Percentiles rank a stretch among this genome's conserved stretches.
phyloP scores from a whole-genome alignment of 352 stramenopile genomes.

The Globisporangium nagaii region DNA sequence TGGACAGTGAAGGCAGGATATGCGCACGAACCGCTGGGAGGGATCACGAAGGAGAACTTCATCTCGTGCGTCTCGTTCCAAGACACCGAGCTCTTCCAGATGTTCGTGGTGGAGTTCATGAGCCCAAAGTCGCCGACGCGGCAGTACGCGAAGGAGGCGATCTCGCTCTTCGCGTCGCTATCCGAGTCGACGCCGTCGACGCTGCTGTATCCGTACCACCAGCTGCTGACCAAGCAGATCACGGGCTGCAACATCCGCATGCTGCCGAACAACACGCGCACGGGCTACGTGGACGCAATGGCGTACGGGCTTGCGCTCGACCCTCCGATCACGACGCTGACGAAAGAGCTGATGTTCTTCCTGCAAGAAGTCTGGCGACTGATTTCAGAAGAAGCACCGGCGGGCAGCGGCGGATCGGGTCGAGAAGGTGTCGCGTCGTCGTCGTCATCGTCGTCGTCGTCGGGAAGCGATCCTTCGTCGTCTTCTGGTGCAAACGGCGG shows the following conservation, averaged over 20 bases:
- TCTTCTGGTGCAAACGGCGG: not conserved
- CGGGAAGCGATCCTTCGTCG: constrained; percentile 13
- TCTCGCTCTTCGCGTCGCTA: constrained; percentile 48
- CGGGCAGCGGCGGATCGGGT: constrained; percentile 18
- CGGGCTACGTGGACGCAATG: constrained; percentile 84
- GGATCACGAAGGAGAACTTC: constrained; percentile 55
- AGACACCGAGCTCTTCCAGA: constrained; percentile 82
- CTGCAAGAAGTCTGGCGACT: constrained; percentile 82
- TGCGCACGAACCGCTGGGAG: constrained; percentile 24
- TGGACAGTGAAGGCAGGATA: constrained; percentile 39
- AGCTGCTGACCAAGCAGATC: constrained; percentile 82
- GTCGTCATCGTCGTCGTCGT: constrained; percentile 16
- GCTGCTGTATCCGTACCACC: constrained; percentile 78
- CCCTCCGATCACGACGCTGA: constrained; percentile 75
- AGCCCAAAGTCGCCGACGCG: constrained; percentile 67
- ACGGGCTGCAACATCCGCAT: constrained; percentile 74
- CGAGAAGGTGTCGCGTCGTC: constrained; percentile 14
- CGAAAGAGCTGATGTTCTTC: constrained; percentile 82
- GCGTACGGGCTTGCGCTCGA: constrained; percentile 68
- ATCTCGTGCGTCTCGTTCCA: constrained; percentile 71
- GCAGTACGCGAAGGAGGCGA: constrained; percentile 67
- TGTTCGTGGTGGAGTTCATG: constrained; percentile 85
- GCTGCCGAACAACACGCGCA: constrained; percentile 58
- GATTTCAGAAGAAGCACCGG: constrained; percentile 62
- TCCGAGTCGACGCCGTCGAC: constrained; percentile 54